Evolutionary conservation across 495 filamentous ascomycete species (phyloP).

Genomic region (Baudoinia panamericana): DNA sequence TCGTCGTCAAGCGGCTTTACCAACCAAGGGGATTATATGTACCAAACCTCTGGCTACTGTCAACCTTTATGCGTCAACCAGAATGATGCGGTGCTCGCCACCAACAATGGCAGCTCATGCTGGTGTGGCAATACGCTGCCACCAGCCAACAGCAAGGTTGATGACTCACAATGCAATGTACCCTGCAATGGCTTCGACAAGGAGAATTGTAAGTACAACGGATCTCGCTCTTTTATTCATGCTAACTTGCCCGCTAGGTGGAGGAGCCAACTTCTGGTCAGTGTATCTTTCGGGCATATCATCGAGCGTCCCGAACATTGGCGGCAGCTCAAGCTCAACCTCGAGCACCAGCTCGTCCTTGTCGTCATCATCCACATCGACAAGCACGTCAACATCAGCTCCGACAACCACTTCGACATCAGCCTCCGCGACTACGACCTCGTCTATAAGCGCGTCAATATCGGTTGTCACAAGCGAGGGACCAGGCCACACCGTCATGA

Average conservation of each 20-base stretch:
- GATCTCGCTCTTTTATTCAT: too few species aligned
- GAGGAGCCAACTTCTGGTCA: conserved; percentile 34
- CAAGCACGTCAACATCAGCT: conserved; percentile 22
- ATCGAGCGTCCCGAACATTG: conserved; percentile 7
- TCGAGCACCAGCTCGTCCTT: not conserved
- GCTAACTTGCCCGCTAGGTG: conserved; percentile 39
- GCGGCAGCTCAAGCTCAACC: conserved; percentile 6
- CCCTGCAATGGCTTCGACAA: conserved; percentile 41
- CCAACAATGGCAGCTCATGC: conserved; percentile 37
- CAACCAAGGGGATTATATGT: conserved; percentile 27
- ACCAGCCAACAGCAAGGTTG: conserved; percentile 32
- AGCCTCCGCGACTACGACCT: conserved; percentile 15
- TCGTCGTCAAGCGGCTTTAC: conserved; percentile 25
- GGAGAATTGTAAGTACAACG: conserved; percentile 51
- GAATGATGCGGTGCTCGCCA: conserved; percentile 30
- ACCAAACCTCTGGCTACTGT: conserved; percentile 33
- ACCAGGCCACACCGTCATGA: conserved; percentile 11
- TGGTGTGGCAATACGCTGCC: conserved; percentile 52
- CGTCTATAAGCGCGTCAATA: conserved; percentile 13
- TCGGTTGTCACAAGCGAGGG: conserved; percentile 18
- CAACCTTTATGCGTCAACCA: conserved; percentile 27
- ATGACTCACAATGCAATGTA: conserved; percentile 40
- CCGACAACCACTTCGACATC: conserved; percentile 23
- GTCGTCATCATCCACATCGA: conserved; percentile 5
- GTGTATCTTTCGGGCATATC: conserved; percentile 41